Conservation (phyloP, 139 green algal genomes). For the Tetraselmis chui region DNA sequence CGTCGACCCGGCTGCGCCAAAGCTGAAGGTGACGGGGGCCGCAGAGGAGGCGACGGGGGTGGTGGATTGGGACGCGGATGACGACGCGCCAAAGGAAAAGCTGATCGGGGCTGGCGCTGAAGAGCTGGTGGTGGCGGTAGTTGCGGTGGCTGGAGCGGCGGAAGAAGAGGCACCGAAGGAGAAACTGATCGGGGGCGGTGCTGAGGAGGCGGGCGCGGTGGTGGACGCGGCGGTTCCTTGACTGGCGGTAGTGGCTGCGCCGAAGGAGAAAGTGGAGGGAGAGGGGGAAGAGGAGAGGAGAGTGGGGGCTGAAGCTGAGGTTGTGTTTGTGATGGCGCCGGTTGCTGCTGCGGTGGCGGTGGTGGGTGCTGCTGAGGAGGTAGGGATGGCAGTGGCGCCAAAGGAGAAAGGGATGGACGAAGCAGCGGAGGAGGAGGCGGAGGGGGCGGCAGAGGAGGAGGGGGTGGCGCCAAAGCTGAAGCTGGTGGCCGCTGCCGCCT, state of each 20-base stretch:
- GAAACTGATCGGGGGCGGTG: too few species aligned
- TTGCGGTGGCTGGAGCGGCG: neutral
- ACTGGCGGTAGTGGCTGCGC: neutral
- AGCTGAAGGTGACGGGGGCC: neutral
- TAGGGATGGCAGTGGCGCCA: neutral
- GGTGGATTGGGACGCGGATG: neutral
- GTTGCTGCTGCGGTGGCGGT: neutral
- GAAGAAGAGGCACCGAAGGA: neutral
- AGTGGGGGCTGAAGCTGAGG: neutral
- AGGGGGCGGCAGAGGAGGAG: neutral
- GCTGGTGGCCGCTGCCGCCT: too few species aligned
- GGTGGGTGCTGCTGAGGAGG: neutral
- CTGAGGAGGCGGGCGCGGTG: neutral
- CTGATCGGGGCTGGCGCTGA: too few species aligned
- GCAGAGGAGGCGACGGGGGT: neutral
- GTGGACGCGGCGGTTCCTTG: neutral
- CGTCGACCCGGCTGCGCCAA: neutral
- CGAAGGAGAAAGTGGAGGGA: neutral
- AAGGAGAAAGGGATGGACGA: neutral
- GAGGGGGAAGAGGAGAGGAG: neutral
- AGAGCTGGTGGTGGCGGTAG: neutral
- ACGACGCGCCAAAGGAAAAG: neutral
- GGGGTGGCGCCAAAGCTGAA: neutral
- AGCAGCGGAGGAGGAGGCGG: too few species aligned
- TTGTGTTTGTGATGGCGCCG: neutral